Conservation (phyloP, 1,284 basidiomycete genomes). For the Moesziomyces aphidis region DNA sequence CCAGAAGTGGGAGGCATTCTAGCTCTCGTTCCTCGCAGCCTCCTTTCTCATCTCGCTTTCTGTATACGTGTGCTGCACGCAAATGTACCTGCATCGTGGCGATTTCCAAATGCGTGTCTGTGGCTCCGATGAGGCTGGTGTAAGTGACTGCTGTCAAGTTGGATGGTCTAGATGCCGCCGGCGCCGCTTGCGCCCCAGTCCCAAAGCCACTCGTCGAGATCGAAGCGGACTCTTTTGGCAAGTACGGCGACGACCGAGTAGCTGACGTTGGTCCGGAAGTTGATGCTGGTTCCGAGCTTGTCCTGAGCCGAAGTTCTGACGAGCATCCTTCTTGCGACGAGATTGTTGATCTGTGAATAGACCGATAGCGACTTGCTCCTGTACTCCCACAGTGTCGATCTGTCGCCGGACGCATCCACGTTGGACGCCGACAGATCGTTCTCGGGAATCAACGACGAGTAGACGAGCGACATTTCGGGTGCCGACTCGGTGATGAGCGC, state of each 20-base stretch:
- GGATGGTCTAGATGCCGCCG: conserved; percentile 8
- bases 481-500: conserved; percentile 85
- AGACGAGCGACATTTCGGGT: conserved; percentile 69
- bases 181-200: conserved; percentile 44
- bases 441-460: conserved; percentile 35
- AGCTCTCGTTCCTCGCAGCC: not conserved
- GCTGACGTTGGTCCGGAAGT: conserved; percentile 46
- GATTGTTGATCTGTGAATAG: conserved; percentile 46
- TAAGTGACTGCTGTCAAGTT: too few species aligned
- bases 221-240: conserved; percentile 45
- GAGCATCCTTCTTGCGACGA: conserved; percentile 45
- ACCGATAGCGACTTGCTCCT: conserved; percentile 29
- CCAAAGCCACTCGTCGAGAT: conserved; percentile 55
- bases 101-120: not conserved
- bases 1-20: conserved; percentile 54
- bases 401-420: conserved; percentile 45
- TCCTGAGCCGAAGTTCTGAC: conserved; percentile 41
- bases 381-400: conserved; percentile 41
- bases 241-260: conserved; percentile 36
- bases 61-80: not conserved
- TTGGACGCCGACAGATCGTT: conserved; percentile 57
- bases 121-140: too few species aligned
- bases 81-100: not conserved
- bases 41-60: not conserved
- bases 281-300: conserved; percentile 40